Evolutionary conservation across 202 grass and related monocot species (phyloP), one percentile per base, ranked within the genome.

Genomic region (Digitaria exilis): DNA sequence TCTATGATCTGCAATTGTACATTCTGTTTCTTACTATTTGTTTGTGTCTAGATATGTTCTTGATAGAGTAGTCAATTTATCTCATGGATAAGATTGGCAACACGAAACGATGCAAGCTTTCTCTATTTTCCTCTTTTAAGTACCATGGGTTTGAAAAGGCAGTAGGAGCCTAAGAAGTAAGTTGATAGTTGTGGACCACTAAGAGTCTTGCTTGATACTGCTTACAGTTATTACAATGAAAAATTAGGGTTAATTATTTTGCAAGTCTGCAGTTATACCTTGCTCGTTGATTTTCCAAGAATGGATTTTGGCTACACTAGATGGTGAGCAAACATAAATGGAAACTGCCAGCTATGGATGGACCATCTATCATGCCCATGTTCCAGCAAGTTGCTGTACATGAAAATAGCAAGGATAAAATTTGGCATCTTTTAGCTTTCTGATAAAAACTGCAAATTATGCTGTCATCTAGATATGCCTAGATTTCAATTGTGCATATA

Each of bases 181-280:
- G 18, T 56, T 78, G 46, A 3, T 30, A 69, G 3, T 76, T 69
- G 10, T 21, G 22, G 15, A 69, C 35, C 55, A 80, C 44, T n/a
- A 64, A 4, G 61, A 26, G 5, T 34, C 7, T 73, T 72, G 26
- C 56, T 19, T 78, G 52, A 59, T 70, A 61, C 2, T 32, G 54
- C 32, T 67, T 48, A 46, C 3, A 10, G 26, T 82, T 73, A 43
- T 76, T 78, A 32, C 8, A 57, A 72, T 72, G 37, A 51, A 30
- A 85, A 54, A 44, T 42, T 62, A 5, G 24, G 67, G 2, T 45
- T 4, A 9, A 51, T 52, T 51, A 43, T 58, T 9, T 57, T 69
- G 28, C 64, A 77, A 60, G 15, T 69, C 28, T 77, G 28, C 19
- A 5, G 62, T 77, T 39, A 44, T 73, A 72, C 16, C 9, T 50